These are phyloP conservation scores for Eimeria necatrix DNA, from an alignment of 169 alveolate genomes.

Conservation along the genomic window DNA sequence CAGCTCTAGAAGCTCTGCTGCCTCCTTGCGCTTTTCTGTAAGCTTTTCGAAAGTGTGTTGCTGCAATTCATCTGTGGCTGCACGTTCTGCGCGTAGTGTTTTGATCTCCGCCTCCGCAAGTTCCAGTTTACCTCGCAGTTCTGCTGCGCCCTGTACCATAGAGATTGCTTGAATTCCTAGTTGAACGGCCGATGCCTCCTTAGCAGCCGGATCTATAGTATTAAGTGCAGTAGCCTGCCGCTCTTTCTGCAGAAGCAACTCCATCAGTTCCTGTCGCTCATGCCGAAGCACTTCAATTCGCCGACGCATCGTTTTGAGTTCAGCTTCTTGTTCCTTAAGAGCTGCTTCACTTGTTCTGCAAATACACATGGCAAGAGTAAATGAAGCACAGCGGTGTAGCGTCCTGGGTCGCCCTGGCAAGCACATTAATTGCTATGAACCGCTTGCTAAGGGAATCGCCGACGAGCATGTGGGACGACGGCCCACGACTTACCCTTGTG, in stretches of 20 bases:
- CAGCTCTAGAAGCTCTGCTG: slow-evolving; percentile 79
- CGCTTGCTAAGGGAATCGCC: no score
- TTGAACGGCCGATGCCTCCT: slow-evolving; percentile 78
- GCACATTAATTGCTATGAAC: neutral
- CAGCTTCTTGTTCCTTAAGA: slow-evolving; percentile 32
- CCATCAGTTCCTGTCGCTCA: slow-evolving; percentile 73
- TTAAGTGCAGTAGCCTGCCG: slow-evolving; percentile 65
- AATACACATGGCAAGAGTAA: neutral
- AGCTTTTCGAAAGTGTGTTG: slow-evolving; percentile 73
- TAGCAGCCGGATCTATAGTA: slow-evolving; percentile 58
- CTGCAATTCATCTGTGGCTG: slow-evolving; percentile 44
- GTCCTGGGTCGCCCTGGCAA: no score
- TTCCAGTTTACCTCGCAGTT: slow-evolving; percentile 53
- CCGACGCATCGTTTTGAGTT: slow-evolving; percentile 47
- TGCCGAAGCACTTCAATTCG: slow-evolving; percentile 68
- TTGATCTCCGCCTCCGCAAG: slow-evolving; percentile 65
- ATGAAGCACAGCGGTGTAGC: no score
- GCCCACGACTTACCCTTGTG: slow-evolving; percentile 4
- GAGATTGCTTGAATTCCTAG: slow-evolving; percentile 78
- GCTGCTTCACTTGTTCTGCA: slow-evolving; percentile 1
- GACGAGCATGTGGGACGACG: no score
- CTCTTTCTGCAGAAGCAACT: slow-evolving; percentile 76
- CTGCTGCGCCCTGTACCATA: slow-evolving; percentile 71
- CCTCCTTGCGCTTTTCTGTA: slow-evolving; percentile 76
- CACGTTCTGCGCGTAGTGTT: slow-evolving; percentile 47